Conservation (phyloP, 2,329 filamentous ascomycete genomes). For the Cladosporium sp. region DNA sequence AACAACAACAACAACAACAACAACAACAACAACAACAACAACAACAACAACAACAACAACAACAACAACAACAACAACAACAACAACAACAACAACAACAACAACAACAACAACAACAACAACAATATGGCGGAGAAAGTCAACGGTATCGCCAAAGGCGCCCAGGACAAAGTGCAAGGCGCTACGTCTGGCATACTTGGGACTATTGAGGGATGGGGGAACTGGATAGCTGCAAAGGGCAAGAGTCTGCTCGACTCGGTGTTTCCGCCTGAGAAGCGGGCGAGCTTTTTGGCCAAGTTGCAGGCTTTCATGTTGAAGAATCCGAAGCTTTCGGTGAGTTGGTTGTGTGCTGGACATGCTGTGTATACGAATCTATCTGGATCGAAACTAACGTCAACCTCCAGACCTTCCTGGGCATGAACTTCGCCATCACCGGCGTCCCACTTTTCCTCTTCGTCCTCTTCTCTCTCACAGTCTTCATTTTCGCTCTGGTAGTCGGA, state of each 20-base stretch:
- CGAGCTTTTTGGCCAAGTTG: conserved; percentile 55
- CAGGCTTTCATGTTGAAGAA: conserved; percentile 61
- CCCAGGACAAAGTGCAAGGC: conserved; percentile 30
- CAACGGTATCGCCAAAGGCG: conserved; percentile 25
- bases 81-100: background rate
- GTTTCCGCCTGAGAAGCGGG: conserved; percentile 62
- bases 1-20: background rate
- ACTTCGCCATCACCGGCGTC: conserved; percentile 64
- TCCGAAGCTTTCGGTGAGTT: conserved; percentile 68
- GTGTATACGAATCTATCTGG: background rate
- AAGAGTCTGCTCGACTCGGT: conserved; percentile 49
- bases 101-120: background rate
- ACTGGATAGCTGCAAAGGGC: conserved; percentile 31
- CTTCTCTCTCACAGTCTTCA: conserved; percentile 63
- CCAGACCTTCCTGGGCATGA: conserved; percentile 67
- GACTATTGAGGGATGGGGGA: conserved; percentile 32
- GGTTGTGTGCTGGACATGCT: background rate
- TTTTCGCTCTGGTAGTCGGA: conserved; percentile 63
- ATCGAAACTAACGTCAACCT: conserved; percentile 18
- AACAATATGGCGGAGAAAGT: conserved; percentile 30
- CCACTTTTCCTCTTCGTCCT: conserved; percentile 68
- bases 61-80: background rate
- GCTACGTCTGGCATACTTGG: conserved; percentile 32
- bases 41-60: background rate
- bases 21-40: background rate